Percentiles rank a stretch among this genome's conserved stretches.
phyloP scores from a whole-genome alignment of 1,284 basidiomycete species.

The Microbotryum scabiosae region DNA sequence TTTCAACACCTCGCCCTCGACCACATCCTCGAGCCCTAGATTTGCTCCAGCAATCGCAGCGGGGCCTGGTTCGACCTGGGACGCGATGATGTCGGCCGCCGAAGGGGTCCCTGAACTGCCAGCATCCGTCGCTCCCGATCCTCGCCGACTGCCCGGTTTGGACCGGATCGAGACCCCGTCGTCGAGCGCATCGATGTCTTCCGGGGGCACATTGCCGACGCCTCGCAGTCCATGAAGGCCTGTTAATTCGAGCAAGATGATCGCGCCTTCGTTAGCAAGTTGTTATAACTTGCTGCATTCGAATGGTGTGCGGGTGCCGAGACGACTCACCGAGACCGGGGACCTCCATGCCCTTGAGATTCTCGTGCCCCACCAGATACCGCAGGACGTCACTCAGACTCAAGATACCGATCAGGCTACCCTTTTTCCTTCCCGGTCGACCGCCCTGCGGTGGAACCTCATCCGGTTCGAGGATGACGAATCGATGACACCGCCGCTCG shows the following conservation, averaged over 20 bases:
- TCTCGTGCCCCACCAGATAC: constrained; percentile 58
- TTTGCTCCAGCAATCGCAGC: not conserved
- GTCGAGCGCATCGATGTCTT: not conserved
- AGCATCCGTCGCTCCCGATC: constrained; percentile 16
- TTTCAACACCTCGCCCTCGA: constrained; percentile 16
- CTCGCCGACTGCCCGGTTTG: constrained; percentile 9
- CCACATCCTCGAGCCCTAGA: constrained; percentile 12
- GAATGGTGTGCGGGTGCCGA: not conserved
- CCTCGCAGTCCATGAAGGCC: constrained; percentile 27
- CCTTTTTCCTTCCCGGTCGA: constrained; percentile 55
- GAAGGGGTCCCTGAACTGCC: not conserved
- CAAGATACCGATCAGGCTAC: constrained; percentile 76
- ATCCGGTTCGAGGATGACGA: constrained; percentile 28
- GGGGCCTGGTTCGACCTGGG: no score
- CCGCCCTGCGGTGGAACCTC: constrained; percentile 42
- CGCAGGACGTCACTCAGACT: constrained; percentile 82
- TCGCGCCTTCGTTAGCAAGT: no score
- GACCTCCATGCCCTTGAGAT: constrained; percentile 31
- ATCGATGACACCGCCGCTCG: constrained; percentile 81
- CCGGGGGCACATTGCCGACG: not conserved
- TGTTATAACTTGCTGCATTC: no score
- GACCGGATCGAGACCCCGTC: constrained; percentile 1
- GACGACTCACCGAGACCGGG: constrained; percentile 21
- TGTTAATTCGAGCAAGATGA: not conserved
- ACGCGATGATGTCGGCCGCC: no score